Conservation (phyloP, 495 filamentous ascomycete species). For the Diplogelasinospora grovesii region DNA sequence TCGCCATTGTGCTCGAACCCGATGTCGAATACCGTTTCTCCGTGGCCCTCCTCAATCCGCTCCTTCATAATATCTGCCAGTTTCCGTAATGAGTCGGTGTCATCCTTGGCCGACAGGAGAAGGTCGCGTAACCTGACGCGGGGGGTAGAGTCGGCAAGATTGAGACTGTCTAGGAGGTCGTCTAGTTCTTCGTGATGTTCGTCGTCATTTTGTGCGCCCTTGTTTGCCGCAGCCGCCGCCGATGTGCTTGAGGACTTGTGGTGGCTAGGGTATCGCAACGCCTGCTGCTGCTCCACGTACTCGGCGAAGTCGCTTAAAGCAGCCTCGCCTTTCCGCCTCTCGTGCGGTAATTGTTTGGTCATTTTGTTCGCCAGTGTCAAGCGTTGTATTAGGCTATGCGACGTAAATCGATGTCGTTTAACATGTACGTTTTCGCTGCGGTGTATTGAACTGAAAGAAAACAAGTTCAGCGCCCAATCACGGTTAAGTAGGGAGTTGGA, state of each 20-base stretch:
- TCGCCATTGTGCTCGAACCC: constrained; percentile 91
- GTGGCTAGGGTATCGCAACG: constrained; percentile 45
- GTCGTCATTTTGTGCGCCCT: constrained; percentile 16
- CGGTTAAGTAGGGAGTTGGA: too few relatives aligned
- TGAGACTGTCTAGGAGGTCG: constrained; percentile 81
- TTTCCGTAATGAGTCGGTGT: constrained; percentile 47
- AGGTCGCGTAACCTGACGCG: constrained; percentile 67
- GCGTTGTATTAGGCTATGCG: too few relatives aligned
- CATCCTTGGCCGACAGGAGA: constrained; percentile 56
- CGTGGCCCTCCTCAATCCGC: constrained; percentile 77
- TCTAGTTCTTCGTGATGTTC: constrained; percentile 79
- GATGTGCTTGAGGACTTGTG: constrained; percentile 25
- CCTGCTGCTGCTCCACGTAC: constrained; percentile 92
- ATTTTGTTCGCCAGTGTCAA: constrained; percentile 48
- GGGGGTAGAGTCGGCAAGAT: constrained; percentile 69
- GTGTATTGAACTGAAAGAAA: too few relatives aligned
- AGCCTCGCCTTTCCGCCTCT: constrained; percentile 79
- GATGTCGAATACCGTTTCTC: constrained; percentile 86
- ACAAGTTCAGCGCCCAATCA: too few relatives aligned
- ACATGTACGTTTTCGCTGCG: too few relatives aligned
- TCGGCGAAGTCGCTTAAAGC: constrained; percentile 96
- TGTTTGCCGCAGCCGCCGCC: constrained; percentile 46
- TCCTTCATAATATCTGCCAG: constrained; percentile 57
- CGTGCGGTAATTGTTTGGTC: constrained; percentile 60
- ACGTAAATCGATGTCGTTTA: too few relatives aligned